These are phyloP conservation scores for Aphanocladium album DNA, from an alignment of 2,329 filamentous ascomycete genomes.

Conservation along the genomic window DNA sequence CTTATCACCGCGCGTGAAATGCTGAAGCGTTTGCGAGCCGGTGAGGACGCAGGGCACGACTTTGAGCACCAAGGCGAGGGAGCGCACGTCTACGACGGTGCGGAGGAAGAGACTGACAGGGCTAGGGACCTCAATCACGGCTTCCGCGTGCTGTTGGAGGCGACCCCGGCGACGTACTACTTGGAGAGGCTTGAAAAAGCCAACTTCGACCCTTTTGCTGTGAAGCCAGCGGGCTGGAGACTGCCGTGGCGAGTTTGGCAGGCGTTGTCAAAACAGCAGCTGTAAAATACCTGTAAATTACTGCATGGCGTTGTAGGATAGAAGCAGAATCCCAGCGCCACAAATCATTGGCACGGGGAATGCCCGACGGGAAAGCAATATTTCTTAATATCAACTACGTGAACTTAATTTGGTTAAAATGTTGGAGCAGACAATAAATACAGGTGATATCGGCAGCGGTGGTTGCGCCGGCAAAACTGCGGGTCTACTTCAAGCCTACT, in stretches of 20 bases:
- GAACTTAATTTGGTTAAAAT: too few relatives aligned
- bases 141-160: constrained; percentile 77
- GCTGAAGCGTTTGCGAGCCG: constrained; percentile 71
- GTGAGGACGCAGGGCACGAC: constrained; percentile 72
- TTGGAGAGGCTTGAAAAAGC: constrained; percentile 69
- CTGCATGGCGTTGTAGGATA: constrained; percentile 37
- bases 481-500: constrained; percentile 15
- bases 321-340: not conserved
- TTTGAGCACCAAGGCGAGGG: constrained; percentile 83
- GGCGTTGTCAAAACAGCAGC: constrained; percentile 42
- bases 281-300: constrained; percentile 30
- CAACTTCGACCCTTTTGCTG: constrained; percentile 79
- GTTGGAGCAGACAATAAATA: too few relatives aligned
- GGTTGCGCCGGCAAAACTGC: constrained; percentile 27
- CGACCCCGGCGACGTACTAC: constrained; percentile 72
- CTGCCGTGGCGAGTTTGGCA: constrained; percentile 71
- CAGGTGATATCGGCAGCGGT: too few relatives aligned
- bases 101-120: constrained; percentile 30
- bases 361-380: too few relatives aligned
- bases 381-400: too few relatives aligned
- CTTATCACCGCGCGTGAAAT: constrained; percentile 91
- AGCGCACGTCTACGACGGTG: constrained; percentile 49
- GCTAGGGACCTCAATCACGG: constrained; percentile 49
- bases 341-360: too few relatives aligned
- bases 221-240: constrained; percentile 63